Base-by-base conservation (phyloP, 331 rosid species). In the Pyracantha coccinea region DNA sequence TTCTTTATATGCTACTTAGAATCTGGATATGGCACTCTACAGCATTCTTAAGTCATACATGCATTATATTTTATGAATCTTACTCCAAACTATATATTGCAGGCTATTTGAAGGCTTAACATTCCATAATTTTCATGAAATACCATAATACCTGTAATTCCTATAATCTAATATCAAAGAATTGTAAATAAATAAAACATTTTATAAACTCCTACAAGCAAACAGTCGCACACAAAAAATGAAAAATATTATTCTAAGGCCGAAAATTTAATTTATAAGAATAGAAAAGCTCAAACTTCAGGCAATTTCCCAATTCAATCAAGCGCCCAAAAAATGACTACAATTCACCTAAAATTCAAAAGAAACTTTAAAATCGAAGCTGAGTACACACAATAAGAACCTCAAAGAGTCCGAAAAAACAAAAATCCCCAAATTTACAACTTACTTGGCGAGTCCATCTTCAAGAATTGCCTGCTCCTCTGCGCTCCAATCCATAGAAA, bases 391-490 rank as follows among this genome's bases (percentile, higher is more conserved):
- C n/a, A 12, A 1, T 9, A 7, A n/a, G 24, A 52, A 62, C 73
- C 4, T 57, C 29, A 58, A 71, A 66, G 13, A 33, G 57, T 60
- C 50, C 13, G 25, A 58, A 8, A 52, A 62, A 76, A 54, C 72
- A 58, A 8, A 50, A 62, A 76, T 41, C 72, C 66, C 69, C 58
- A 20, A 15, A 66, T 17, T 57, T 0, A 57, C 24, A 23, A 84
- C 99, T 86, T 28, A 94, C 99, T 87, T 87, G 69, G 83, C 33
- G 78, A 94, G 96, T 31, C 97, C 97, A 2, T 92, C 92, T 54
- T 92, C 99, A 3, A 94, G 96, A 50, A 81, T 79, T 63, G 88
- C 55, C 86, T 94, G 99, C 78, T 92, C 99, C 14, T 94, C 99
- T 0, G 91, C 16, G 14, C 86, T 86, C 99, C 99, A 92, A 72